A percentile compares a stretch with the other conserved stretches of the same genome.
These are phyloP conservation scores for Musa acuminata DNA, from an alignment of 176 grass and related monocot species.

Conservation along the genomic window DNA sequence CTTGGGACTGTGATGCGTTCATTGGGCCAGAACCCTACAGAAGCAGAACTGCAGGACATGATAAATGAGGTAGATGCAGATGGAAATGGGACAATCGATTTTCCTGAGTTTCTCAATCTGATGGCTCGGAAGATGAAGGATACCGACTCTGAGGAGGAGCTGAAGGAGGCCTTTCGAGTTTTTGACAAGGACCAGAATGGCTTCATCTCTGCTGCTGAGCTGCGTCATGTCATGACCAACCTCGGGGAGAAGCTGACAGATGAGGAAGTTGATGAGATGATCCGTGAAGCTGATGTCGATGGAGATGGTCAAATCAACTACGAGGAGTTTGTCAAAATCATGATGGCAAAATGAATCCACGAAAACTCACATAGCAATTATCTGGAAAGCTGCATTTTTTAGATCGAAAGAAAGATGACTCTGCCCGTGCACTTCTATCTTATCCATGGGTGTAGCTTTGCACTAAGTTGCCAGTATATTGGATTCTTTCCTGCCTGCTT, in stretches of 20 bases:
- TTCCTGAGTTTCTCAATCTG: conserved; percentile 4
- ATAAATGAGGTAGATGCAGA: conserved; percentile 4
- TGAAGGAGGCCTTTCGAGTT: conserved; percentile 4
- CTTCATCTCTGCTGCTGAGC: neutral
- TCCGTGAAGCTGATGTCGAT: conserved; percentile 1
- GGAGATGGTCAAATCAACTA: conserved; percentile 4
- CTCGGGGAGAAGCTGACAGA: conserved; percentile 2
- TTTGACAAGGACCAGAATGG: conserved; percentile 5
- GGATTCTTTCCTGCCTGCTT: neutral
- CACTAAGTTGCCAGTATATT: no score
- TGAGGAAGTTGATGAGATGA: conserved; percentile 4
- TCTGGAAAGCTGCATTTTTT: neutral
- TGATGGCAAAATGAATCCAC: neutral
- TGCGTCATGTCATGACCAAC: neutral
- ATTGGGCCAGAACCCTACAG: conserved; percentile 3
- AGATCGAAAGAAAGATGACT: neutral
- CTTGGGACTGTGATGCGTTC: neutral
- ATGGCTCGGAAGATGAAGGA: conserved; percentile 6
- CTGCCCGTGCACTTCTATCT: neutral
- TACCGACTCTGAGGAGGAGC: conserved; percentile 1
- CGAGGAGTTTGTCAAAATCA: conserved; percentile 1
- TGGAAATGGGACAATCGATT: neutral
- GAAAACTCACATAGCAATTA: neutral
- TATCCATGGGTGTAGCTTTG: neutral
- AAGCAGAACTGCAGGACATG: conserved; percentile 7